These are phyloP conservation scores for Sesbania bispinosa DNA, from an alignment of 306 rosid genomes.

Conservation along the genomic window DNA sequence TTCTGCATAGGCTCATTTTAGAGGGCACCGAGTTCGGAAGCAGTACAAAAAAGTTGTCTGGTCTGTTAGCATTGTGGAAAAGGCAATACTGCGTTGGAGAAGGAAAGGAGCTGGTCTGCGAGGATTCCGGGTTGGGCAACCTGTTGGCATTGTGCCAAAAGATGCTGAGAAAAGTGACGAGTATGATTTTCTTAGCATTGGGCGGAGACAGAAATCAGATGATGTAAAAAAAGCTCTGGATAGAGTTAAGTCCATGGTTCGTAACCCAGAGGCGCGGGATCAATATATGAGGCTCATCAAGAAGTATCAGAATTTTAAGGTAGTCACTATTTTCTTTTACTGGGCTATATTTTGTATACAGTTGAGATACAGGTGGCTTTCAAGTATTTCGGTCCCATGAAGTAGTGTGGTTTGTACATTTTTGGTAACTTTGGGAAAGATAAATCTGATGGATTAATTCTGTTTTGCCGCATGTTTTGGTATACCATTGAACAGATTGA, in stretches of 20 bases:
- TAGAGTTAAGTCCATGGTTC: constrained; percentile 65
- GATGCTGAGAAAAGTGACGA: constrained; percentile 47
- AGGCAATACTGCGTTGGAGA: constrained; percentile 78
- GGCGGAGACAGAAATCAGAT: constrained; percentile 61
- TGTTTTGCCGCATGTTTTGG: constrained; percentile 21
- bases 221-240: constrained; percentile 63
- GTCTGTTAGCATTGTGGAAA: constrained; percentile 74
- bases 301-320: constrained; percentile 50
- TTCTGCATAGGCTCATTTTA: constrained; percentile 65
- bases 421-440: too few relatives aligned
- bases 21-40: constrained; percentile 75
- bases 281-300: constrained; percentile 64
- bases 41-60: constrained; percentile 60
- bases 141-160: constrained; percentile 28
- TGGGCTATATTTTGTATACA: background rate
- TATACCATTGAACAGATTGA: constrained; percentile 22
- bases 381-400: too few relatives aligned
- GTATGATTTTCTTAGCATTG: constrained; percentile 60
- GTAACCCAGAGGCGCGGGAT: constrained; percentile 62
- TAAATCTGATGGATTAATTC: too few relatives aligned
- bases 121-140: constrained; percentile 50
- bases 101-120: constrained; percentile 61
- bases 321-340: constrained; percentile 15
- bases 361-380: background rate
- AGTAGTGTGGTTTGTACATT: too few relatives aligned